Evolutionary conservation across 495 filamentous ascomycete species (phyloP), one percentile per base, ranked within the genome.

Genomic region (Pyrenula aspistea): DNA sequence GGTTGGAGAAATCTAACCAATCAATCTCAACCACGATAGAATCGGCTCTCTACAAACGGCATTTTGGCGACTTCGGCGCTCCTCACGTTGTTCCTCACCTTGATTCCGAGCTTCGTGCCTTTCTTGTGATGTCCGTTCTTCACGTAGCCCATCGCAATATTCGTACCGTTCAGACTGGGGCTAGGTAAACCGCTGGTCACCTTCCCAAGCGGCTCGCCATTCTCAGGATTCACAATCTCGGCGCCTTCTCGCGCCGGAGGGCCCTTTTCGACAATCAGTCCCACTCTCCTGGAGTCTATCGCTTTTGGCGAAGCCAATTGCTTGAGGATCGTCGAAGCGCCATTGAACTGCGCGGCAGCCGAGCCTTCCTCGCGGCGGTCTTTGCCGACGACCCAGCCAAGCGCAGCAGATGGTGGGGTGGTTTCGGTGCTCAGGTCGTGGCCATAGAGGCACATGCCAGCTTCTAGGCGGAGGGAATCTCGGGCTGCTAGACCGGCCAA

Each of bases 381-480:
- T 69, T 88, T 87, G 56, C 84, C 83, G 55, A 98, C 80, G 56
- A 96, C 79, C 91, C 92, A 98, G 68, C 80, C 77, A 2, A 98
- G 77, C 2, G 81, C 83, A 2, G 83, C 93, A 70, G 89, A 86
- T 21, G 89, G 88, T 1, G 94, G 93, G 2, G 94, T 95, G 21
- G 86, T 95, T 2, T 76, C 73, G 58, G 95, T 94, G 64, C 94
- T 82, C 50, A 98, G 80, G 71, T 98, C 93, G 68, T 96, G 90
- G n/a, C 93, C 93, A 74, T 97, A 97, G 22, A 97, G 81, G 70
- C 89, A 97, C 91, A 98, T 92, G 53, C 93, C 93, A 0, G 94
- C 93, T 71, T 98, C 93, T 10, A 98, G 82, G 19, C 93, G 83
- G 58, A 98, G 80, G 61, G 85, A 93, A 69, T 98, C 94, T 56